Base-by-base conservation (phyloP, 2,329 filamentous ascomycete species). In the Cercospora sp. region DNA sequence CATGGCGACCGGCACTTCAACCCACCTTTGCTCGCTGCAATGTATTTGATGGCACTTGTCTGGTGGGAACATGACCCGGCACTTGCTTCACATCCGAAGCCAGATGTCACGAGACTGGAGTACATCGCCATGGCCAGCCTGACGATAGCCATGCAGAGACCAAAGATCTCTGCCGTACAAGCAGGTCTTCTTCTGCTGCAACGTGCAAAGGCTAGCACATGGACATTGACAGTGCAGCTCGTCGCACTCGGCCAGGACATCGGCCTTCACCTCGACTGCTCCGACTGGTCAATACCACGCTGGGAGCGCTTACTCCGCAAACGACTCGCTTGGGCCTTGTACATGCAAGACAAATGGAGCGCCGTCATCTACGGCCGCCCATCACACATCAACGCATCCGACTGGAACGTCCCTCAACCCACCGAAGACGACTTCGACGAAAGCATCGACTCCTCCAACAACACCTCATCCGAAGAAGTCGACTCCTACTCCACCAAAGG, bases 311-410 rank as follows among this genome's bases (percentile, higher is more conserved):
- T 92, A 0, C 79, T 97, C 67, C 86, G 94, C 69, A 95, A 94
- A 78, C 87, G 94, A 60, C 86, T 97, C 51, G 93, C 92, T 0
- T 97, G 94, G 93, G 93, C 92, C 2, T 80, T 96, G 61, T 96
- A 95, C 78, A 94, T 96, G 90, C 93, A 97, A 80, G 94, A 97
- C 80, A 96, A 92, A 79, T 96, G 93, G 93, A 92, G 91, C 16
- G 90, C 93, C 1, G 83, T 96, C 20, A 89, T 95, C 26, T 91
- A 96, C 75, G 93, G 93, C 9, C 89, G 93, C 10, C 93, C 93
- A 0, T 95, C 92, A 4, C 93, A 96, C 72, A 88, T 90, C 65
- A 86, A 87, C 70, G 79, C 83, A 18, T 82, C 84, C 20, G 88
- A 96, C 78, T 96, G 93, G 93, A 92, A 90, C 1, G 92, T 96